A percentile compares a stretch with the other conserved stretches of the same genome.
phyloP scores from a whole-genome alignment of 768 basidiomycete species.

The Saitozyma sp. region DNA sequence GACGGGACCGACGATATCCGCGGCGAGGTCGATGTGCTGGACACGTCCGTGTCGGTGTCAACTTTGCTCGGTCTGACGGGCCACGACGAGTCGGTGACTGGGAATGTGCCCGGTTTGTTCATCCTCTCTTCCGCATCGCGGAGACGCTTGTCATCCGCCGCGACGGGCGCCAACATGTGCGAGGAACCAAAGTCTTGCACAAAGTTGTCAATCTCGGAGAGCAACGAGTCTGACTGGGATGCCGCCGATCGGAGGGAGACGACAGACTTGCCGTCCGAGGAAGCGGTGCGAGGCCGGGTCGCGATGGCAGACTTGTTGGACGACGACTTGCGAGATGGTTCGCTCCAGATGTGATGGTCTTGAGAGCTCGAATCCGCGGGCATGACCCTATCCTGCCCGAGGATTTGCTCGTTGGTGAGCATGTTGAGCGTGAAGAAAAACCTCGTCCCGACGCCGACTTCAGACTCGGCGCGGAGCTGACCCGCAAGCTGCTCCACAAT shows the following conservation, averaged over 20 bases:
- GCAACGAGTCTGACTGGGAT: conserved; percentile 7
- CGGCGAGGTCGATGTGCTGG: conserved; percentile 3
- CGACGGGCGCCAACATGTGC: conserved; percentile 39
- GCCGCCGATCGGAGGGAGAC: conserved; percentile 14
- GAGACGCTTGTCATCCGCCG: conserved; percentile 32
- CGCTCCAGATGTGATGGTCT: background rate
- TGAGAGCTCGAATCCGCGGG: background rate
- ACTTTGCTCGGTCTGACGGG: conserved; percentile 38
- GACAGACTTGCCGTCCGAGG: conserved; percentile 17
- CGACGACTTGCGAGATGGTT: background rate
- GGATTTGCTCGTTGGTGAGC: conserved; percentile 15
- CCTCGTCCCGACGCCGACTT: conserved; percentile 64
- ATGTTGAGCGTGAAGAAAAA: conserved; percentile 65
- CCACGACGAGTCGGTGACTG: conserved; percentile 46
- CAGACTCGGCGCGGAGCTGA: conserved; percentile 74
- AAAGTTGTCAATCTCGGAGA: conserved; percentile 53
- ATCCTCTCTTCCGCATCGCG: conserved; percentile 40
- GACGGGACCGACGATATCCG: background rate
- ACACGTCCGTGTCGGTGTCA: conserved; percentile 26
- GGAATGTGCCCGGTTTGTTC: conserved; percentile 43
- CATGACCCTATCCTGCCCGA: background rate
- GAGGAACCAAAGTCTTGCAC: conserved; percentile 51
- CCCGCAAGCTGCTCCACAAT: conserved; percentile 78
- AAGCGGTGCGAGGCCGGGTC: conserved; percentile 10
- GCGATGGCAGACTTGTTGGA: background rate